Conservation (phyloP, 164 flowering plant species). For the Kingdonia uniflora region DNA sequence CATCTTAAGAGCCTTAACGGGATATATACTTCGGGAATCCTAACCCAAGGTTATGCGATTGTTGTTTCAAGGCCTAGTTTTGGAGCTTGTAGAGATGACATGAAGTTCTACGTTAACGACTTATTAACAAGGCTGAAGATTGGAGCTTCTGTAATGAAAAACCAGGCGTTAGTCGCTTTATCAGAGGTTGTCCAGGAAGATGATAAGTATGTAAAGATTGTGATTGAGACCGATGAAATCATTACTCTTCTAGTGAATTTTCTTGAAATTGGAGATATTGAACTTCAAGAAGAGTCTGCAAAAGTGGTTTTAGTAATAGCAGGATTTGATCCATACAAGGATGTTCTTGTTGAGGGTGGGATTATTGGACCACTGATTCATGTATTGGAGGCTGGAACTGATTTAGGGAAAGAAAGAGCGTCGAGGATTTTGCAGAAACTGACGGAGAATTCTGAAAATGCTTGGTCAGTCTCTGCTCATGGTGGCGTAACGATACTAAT, state of each 20-base stretch:
- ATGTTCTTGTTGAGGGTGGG: slow-evolving; percentile 43
- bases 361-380: slow-evolving; percentile 54
- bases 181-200: slow-evolving; percentile 52
- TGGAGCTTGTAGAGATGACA: slow-evolving; percentile 53
- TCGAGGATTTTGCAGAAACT: slow-evolving; percentile 26
- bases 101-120: slow-evolving; percentile 65
- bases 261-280: slow-evolving; percentile 38
- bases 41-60: slow-evolving; percentile 40
- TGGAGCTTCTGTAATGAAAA: slow-evolving; percentile 57
- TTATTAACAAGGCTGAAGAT: slow-evolving; percentile 64
- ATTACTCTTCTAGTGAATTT: slow-evolving; percentile 32
- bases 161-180: slow-evolving; percentile 38
- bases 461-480: slow-evolving; percentile 86
- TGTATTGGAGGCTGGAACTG: slow-evolving; percentile 42
- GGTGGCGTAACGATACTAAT: slow-evolving; percentile 79
- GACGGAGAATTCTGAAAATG: slow-evolving; percentile 74
- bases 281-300: slow-evolving; percentile 47
- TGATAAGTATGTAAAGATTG: slow-evolving; percentile 49
- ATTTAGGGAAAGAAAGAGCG: slow-evolving; percentile 21
- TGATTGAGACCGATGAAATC: slow-evolving; percentile 39
- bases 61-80: slow-evolving; percentile 58
- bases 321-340: slow-evolving; percentile 33
- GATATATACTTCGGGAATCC: slow-evolving; percentile 42
- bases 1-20: slow-evolving; percentile 40
- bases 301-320: slow-evolving; percentile 36